A percentile compares a stretch with the other conserved stretches of the same genome.
Conservation (phyloP, 768 basidiomycete genomes). For the Obba rivulosa region DNA sequence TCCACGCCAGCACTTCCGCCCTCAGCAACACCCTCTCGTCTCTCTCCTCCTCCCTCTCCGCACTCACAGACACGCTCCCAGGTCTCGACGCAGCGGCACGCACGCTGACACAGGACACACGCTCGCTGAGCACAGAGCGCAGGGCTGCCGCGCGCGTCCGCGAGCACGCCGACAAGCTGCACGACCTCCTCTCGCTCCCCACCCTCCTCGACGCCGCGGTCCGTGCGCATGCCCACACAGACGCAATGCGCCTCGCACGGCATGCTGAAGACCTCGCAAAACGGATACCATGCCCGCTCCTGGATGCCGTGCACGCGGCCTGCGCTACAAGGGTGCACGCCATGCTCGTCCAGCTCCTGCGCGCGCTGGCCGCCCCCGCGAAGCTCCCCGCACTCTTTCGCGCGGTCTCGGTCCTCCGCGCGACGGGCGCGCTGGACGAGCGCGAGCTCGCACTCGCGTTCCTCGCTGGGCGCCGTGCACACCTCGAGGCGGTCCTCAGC, state of each 20-base stretch:
- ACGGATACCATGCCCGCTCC: slow-evolving; percentile 38
- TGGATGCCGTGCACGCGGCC: slow-evolving; percentile 64
- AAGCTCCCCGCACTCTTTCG: slow-evolving; percentile 91
- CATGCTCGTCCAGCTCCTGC: slow-evolving; percentile 76
- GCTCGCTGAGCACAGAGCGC: slow-evolving; percentile 67
- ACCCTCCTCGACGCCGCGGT: slow-evolving; percentile 90
- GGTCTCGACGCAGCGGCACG: slow-evolving; percentile 68
- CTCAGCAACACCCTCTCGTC: slow-evolving; percentile 68
- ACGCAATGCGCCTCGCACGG: slow-evolving; percentile 79
- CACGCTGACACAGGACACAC: slow-evolving; percentile 69
- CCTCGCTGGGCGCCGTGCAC: slow-evolving; percentile 64
- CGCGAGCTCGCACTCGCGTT: slow-evolving; percentile 82
- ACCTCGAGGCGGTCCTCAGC: slow-evolving; percentile 55
- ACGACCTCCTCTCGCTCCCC: slow-evolving; percentile 88
- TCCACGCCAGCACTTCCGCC: slow-evolving; percentile 74
- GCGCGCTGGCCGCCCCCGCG: slow-evolving; percentile 74
- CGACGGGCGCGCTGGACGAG: slow-evolving; percentile 71
- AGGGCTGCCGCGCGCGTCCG: slow-evolving; percentile 78
- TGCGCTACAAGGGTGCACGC: slow-evolving; percentile 51
- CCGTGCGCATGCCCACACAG: slow-evolving; percentile 86
- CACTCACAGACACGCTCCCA: slow-evolving; percentile 69
- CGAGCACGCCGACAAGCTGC: slow-evolving; percentile 90
- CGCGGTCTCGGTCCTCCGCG: slow-evolving; percentile 79
- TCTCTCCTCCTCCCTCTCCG: slow-evolving; percentile 67
- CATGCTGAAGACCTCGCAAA: slow-evolving; percentile 52